phyloP scores from a whole-genome alignment of 371 early-diverging fungal species.

The Rhizopus delemar region DNA sequence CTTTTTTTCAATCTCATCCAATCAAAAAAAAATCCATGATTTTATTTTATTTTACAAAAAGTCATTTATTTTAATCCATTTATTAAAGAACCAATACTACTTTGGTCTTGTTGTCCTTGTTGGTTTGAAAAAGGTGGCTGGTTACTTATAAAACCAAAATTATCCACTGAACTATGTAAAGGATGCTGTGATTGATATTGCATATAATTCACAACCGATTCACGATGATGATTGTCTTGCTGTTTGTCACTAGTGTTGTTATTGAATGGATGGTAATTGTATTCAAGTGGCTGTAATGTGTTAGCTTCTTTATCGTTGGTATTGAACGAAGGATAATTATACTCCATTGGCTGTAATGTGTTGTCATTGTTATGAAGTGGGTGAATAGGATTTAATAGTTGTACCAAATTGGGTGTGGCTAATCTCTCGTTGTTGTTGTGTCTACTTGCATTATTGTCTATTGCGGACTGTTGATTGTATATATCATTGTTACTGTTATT shows the following conservation, averaged over 20 bases:
- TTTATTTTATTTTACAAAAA: not conserved
- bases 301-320: not conserved
- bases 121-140: not conserved
- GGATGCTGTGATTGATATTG: not conserved
- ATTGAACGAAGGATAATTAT: not conserved
- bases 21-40: too few species aligned
- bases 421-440: slow-evolving; percentile 13
- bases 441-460: slow-evolving; percentile 6
- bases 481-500: slow-evolving; percentile 9
- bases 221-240: not conserved
- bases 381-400: slow-evolving; percentile 45
- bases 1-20: too few species aligned
- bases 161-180: not conserved
- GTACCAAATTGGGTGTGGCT: slow-evolving; percentile 34
- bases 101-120: not conserved
- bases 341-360: not conserved
- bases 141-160: not conserved
- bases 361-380: slow-evolving; percentile 23
- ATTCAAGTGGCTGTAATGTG: not conserved
- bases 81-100: not conserved
- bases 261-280: not conserved
- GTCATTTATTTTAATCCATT: not conserved
- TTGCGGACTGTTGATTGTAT: not conserved
- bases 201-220: not conserved
- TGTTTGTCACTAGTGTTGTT: slow-evolving; percentile 3